Evolutionary conservation across 495 filamentous ascomycete genomes (phyloP), one percentile per base, ranked within the genome.

Genomic region (Penicillium turbatum): DNA sequence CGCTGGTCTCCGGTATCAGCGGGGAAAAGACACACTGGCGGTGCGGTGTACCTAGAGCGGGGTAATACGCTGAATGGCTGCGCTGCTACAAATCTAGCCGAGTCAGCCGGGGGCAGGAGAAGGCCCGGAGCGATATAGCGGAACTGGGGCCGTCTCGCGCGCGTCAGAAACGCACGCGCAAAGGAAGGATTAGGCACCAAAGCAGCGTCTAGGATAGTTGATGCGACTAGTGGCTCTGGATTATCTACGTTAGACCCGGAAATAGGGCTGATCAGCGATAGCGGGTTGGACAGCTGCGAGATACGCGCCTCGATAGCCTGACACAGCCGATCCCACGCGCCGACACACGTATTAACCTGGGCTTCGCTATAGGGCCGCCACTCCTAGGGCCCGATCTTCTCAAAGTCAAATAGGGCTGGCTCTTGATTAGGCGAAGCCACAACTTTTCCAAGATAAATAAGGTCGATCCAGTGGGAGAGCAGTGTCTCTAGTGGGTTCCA

Each of bases 401-500:
- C 54, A 24, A 15, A 45, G 31, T 29, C 54, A 24, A 56, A 56
- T n/a, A 56, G 21, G 47, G 54, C 54, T 56, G 40, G 49, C 43
- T 53, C 55, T 57, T 48, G 8, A 48, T 53, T 16, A 53, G 55
- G 55, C 42, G 55, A 53, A 53, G 55, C 55, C 43, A 53, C 37
- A 24, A 56, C 47, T 52, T 73, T 73, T 31, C 63, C 65, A 42
- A 72, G 34, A 21, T 48, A 56, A 42, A 72, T 55, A 29, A 68
- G 45, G 9, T 56, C 36, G 34, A 71, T 65, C 69, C 69, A 73
- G 43, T 72, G 57, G 44, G 55, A 51, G 31, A 73, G 62, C 1
- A 73, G 40, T 6, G 65, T 73, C 62, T 73, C 70, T 12, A 73
- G 61, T 5, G 70, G 62, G 42, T 64, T 54, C 66, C 69, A 73